phyloP scores from a whole-genome alignment of 768 basidiomycete species.

The Rhodosporidiobolus odoratus region DNA sequence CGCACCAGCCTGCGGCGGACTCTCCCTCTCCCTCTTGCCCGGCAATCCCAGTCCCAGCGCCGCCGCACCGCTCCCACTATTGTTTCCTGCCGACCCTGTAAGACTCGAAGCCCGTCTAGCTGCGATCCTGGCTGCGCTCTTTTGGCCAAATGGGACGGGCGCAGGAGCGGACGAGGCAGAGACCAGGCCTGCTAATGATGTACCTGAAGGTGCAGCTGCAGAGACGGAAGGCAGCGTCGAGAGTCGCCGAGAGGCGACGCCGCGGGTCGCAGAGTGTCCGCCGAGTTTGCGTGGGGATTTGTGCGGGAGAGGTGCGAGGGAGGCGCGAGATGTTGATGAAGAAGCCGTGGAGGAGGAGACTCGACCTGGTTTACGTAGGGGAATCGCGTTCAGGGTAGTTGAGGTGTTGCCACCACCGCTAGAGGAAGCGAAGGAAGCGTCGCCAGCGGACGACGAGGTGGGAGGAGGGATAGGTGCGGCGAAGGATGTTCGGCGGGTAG shows the following conservation, averaged over 20 bases:
- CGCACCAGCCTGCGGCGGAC: background rate
- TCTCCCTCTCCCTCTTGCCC: background rate
- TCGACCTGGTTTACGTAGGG: background rate
- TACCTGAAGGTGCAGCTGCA: no score
- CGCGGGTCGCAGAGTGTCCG: background rate
- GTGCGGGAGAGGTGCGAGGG: background rate
- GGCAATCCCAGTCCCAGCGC: background rate
- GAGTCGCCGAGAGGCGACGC: constrained; percentile 14
- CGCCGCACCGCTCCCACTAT: constrained; percentile 5
- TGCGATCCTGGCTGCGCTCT: constrained; percentile 29
- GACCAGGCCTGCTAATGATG: background rate
- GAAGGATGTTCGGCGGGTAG: constrained; percentile 21
- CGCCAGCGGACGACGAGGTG: background rate
- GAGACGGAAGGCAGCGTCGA: constrained; percentile 1
- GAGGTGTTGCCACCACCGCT: background rate
- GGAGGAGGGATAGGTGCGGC: background rate
- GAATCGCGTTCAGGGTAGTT: background rate
- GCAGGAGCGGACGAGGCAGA: background rate
- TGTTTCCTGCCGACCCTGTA: constrained; percentile 12
- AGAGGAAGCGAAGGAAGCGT: background rate
- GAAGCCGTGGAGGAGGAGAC: background rate
- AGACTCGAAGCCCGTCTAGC: constrained; percentile 19
- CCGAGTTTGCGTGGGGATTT: constrained; percentile 30
- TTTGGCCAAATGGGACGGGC: constrained; percentile 15
- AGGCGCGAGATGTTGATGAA: background rate